Conservation (phyloP, 768 basidiomycete species). For the Lactarius vividus region DNA sequence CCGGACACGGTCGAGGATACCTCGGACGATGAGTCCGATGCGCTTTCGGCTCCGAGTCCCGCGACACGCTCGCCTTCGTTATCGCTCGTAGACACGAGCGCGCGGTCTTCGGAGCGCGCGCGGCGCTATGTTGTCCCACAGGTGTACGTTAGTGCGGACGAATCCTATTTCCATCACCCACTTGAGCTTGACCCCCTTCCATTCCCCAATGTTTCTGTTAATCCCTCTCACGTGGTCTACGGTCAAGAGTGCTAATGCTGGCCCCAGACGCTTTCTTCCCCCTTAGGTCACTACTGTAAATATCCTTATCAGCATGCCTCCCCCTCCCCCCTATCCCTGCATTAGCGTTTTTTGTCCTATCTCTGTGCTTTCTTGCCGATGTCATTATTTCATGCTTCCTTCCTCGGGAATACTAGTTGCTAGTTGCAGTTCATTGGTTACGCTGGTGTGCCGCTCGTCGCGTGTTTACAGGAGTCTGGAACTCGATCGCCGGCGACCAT, state of each 20-base stretch:
- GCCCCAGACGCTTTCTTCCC: conserved; percentile 9
- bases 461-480: conserved; percentile 9
- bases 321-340: conserved; percentile 28
- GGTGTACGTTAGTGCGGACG: conserved; percentile 60
- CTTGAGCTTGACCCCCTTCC: conserved; percentile 73
- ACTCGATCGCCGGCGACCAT: conserved; percentile 12
- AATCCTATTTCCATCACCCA: conserved; percentile 54
- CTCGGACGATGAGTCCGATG: conserved; percentile 83
- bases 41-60: conserved; percentile 53
- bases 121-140: conserved; percentile 45
- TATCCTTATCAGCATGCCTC: conserved; percentile 31
- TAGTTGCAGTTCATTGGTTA: conserved; percentile 20
- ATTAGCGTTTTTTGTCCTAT: conserved; percentile 32
- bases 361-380: conserved; percentile 23
- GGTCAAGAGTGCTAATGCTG: conserved; percentile 56
- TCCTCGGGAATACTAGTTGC: conserved; percentile 24
- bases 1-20: conserved; percentile 82
- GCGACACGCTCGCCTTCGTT: conserved; percentile 56
- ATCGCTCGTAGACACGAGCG: conserved; percentile 42
- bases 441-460: conserved; percentile 9
- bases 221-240: conserved; percentile 38
- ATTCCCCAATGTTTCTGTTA: conserved; percentile 53
- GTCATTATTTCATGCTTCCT: conserved; percentile 18
- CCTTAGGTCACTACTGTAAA: conserved; percentile 30
- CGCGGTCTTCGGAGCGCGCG: conserved; percentile 36